phyloP scores from a whole-genome alignment of 2,329 filamentous ascomycete genomes.

The Ceratocystis lukuohia region DNA sequence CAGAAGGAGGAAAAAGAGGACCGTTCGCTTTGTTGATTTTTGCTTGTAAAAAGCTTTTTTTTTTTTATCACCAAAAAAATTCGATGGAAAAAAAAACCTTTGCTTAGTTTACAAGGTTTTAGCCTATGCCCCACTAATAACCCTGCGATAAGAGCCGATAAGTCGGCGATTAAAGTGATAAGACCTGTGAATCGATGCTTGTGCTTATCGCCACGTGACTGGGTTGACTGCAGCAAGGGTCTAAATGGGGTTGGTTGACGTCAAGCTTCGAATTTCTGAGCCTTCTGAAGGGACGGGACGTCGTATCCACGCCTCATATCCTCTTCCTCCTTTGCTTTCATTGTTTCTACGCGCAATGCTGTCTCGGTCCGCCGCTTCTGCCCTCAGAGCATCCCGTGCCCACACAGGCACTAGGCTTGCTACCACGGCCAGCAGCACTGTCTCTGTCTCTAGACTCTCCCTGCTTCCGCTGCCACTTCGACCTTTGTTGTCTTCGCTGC shows the following conservation, averaged over 20 bases:
- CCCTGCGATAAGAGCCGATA: not conserved
- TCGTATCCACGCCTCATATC: not conserved
- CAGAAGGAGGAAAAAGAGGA: not conserved
- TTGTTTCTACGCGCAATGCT: not conserved
- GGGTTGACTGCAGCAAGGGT: not conserved
- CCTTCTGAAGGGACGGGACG: not conserved
- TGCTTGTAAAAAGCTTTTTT: constrained; percentile 1
- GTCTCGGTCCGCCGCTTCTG: not conserved
- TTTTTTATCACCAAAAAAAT: not conserved
- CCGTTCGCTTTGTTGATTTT: not conserved
- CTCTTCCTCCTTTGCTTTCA: too few relatives aligned
- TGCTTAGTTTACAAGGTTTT: not conserved
- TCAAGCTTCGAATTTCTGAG: constrained; percentile 6
- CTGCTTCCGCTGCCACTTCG: not conserved
- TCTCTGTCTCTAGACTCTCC: not conserved
- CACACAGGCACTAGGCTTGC: not conserved
- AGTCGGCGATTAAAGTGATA: not conserved
- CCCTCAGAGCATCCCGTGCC: not conserved
- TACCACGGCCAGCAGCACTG: not conserved
- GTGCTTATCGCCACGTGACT: not conserved
- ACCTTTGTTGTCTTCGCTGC: not conserved
- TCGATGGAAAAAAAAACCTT: not conserved
- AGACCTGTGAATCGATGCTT: not conserved
- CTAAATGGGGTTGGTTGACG: constrained; percentile 11
- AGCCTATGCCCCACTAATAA: not conserved